Conservation (phyloP, 305 asterid genomes). For the Andrographis paniculata region DNA sequence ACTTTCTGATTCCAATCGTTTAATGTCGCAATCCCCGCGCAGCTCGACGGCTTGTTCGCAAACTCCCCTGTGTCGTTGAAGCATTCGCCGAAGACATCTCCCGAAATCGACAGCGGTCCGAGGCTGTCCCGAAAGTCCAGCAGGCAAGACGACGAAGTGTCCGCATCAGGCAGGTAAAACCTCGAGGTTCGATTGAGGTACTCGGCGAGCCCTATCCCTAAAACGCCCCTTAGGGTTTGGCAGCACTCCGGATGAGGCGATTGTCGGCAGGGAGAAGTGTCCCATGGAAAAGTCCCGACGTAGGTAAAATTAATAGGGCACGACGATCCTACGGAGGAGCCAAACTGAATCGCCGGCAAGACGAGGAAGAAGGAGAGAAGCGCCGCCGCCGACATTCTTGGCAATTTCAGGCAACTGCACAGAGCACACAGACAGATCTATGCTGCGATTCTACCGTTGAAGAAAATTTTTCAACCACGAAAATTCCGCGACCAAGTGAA, state of each 20-base stretch:
- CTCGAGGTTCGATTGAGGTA: conserved; percentile 44
- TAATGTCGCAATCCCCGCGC: conserved; percentile 58
- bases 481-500: too few relatives aligned
- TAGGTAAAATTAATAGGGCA: conserved; percentile 54
- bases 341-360: conserved; percentile 18
- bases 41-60: conserved; percentile 33
- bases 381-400: too few relatives aligned
- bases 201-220: conserved; percentile 46
- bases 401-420: too few relatives aligned
- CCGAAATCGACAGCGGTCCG: conserved; percentile 33
- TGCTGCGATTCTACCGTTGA: too few relatives aligned
- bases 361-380: conserved; percentile 12
- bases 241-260: conserved; percentile 41
- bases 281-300: conserved; percentile 53
- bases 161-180: conserved; percentile 46
- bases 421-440: too few relatives aligned
- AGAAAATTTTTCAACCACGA: too few relatives aligned
- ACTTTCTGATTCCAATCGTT: conserved; percentile 61
- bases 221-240: conserved; percentile 65
- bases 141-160: conserved; percentile 65
- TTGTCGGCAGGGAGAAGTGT: conserved; percentile 35
- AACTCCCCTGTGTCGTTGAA: conserved; percentile 59
- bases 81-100: conserved; percentile 42
- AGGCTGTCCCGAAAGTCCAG: conserved; percentile 49
- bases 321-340: too few relatives aligned